phyloP scores from a whole-genome alignment of 1,284 basidiomycete species.

The Athelia sp. region DNA sequence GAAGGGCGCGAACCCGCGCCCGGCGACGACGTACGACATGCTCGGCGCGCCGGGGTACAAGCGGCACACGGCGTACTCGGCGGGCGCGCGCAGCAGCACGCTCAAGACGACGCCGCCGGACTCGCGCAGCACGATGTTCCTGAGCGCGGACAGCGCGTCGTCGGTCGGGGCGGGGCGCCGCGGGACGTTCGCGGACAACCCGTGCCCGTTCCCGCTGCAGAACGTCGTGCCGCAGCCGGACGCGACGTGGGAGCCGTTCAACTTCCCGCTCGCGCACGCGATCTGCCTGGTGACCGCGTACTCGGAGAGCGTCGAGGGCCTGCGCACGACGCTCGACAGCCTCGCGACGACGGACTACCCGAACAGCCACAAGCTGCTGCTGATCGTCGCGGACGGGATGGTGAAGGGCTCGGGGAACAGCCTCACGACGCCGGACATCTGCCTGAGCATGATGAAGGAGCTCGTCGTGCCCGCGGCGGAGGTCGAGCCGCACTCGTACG shows the following conservation, averaged over 20 bases:
- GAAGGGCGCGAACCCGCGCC: constrained; percentile 59
- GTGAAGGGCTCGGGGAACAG: constrained; percentile 92
- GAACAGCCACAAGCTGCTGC: constrained; percentile 94
- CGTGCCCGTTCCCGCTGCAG: constrained; percentile 88
- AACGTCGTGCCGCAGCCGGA: constrained; percentile 93
- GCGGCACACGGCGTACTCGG: constrained; percentile 55
- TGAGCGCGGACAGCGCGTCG: constrained; percentile 22
- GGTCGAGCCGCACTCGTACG: constrained; percentile 94
- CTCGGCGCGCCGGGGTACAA: constrained; percentile 61
- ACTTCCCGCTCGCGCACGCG: constrained; percentile 91
- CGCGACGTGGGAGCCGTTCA: constrained; percentile 90
- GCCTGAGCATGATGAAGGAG: constrained; percentile 97
- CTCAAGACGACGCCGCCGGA: constrained; percentile 68
- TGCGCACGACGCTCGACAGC: constrained; percentile 96
- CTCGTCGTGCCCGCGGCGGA: constrained; percentile 81
- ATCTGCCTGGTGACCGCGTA: constrained; percentile 98
- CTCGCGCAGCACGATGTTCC: constrained; percentile 81
- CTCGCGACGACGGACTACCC: constrained; percentile 98
- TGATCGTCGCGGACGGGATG: constrained; percentile 98
- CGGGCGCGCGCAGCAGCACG: constrained; percentile 20
- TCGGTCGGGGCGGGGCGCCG: constrained; percentile 34
- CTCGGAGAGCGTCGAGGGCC: constrained; percentile 94
- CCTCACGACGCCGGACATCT: constrained; percentile 91
- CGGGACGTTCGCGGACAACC: constrained; percentile 52
- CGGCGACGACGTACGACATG: constrained; percentile 73